phyloP scores from a whole-genome alignment of 2,329 filamentous ascomycete species.

The Gnomoniopsis smithogilvyi region DNA sequence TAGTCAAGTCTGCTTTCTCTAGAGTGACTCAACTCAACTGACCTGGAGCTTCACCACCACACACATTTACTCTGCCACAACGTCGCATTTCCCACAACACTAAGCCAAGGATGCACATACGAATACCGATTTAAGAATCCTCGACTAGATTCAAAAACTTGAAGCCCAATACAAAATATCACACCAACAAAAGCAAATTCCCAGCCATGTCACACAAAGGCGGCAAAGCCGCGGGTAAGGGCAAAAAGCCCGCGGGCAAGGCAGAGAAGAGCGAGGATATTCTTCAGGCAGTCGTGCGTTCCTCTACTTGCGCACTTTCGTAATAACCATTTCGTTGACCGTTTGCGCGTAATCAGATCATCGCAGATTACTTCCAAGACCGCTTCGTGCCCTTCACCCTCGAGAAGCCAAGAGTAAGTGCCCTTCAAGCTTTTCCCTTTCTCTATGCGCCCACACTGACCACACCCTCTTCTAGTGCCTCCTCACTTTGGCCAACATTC shows the following conservation, averaged over 20 bases:
- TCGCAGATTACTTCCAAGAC: slow-evolving; percentile 93
- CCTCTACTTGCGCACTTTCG: slow-evolving; percentile 21
- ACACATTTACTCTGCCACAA: neutral
- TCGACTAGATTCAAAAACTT: neutral
- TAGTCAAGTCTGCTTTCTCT: neutral
- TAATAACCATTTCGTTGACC: slow-evolving; percentile 18
- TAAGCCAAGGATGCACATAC: neutral
- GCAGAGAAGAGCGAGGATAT: slow-evolving; percentile 58
- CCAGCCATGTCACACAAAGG: slow-evolving; percentile 42
- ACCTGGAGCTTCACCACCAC: neutral
- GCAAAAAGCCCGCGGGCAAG: slow-evolving; percentile 50
- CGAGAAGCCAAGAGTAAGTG: slow-evolving; percentile 77
- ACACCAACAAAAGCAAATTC: too few species aligned
- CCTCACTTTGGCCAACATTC: slow-evolving; percentile 86
- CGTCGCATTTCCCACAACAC: too few species aligned
- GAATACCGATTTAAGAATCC: neutral
- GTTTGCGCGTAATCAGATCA: slow-evolving; percentile 54
- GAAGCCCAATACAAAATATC: too few species aligned
- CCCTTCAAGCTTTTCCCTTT: neutral
- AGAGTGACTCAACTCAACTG: neutral
- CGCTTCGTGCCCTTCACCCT: slow-evolving; percentile 86
- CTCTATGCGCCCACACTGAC: slow-evolving; percentile 16
- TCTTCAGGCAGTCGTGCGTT: slow-evolving; percentile 53
- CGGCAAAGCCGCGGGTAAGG: slow-evolving; percentile 38
- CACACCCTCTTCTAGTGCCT: slow-evolving; percentile 64